Evolutionary conservation across 2,329 filamentous ascomycete genomes (phyloP), one percentile per base, ranked within the genome.

Genomic region (Colletotrichum navitas): DNA sequence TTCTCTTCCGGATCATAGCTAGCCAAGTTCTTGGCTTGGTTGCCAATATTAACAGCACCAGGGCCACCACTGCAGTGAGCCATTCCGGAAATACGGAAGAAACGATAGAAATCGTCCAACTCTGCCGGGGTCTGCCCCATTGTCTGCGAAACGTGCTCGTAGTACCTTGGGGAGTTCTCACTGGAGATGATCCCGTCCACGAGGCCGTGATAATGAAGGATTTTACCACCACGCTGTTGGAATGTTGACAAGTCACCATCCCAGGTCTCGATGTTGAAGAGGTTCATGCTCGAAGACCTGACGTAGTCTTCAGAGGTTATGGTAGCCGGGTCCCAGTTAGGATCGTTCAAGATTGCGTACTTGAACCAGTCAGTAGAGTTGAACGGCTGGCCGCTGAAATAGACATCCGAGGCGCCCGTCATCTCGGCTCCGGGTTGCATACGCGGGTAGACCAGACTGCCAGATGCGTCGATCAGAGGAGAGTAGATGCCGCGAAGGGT

Each of bases 1-100:
- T 87, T 86, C 64, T 82, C 76, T 11, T 81, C 77, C 0, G 82
- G 79, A 7, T 83, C 79, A 14, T 77, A 59, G 29, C 78, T 77
- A 14, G 76, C 74, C 2, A 75, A 55, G 7, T 74, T 63, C 8
- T 68, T 56, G 2, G 63, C 72, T 6, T 66, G 64, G 32, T 81
- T 77, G 2, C 79, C 78, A 11, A 81, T 74, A 12, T 72, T 69
- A 12, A 66, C 78, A 1, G 84, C 83, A 1, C 84, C 85, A 18
- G 76, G 76, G 5, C 86, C 86, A 7, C 83, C 83, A 12, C 63
- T 73, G 75, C 87, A 89, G 76, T 89, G 87, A 2, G 77, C 80
- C 80, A 87, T 86, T 8, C 87, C 87, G 5, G 82, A 83, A 72
- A 89, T 82, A 41, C 82, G 81, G 80, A 89, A 89, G 77, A 82